Evolutionary conservation across 805 yeast species (phyloP), one percentile per base, ranked within the genome.

Genomic region (Candida dajiaensis): DNA sequence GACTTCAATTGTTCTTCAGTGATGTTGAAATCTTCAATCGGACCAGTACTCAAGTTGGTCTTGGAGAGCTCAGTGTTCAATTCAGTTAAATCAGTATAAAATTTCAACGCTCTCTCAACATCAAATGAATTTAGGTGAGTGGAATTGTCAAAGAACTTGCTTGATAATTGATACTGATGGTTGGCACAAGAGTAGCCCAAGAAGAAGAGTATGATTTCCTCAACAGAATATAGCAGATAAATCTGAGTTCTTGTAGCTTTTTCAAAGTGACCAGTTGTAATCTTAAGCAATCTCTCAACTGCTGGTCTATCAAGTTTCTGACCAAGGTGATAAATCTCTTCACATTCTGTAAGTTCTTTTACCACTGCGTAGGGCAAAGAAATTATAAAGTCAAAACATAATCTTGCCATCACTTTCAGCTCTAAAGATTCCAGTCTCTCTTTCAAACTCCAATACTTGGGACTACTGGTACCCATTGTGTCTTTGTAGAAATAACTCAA

Each of bases 381-480:
- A 1, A 57, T 19, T 31, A 46, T 49, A 21, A 59, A 49, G 40
- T 59, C 63, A 38, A 53, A 59, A 21, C 62, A 57, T 3, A 59
- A 49, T 11, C 39, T 51, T 6, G 55, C 60, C 58, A 58, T 52
- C 15, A 58, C 48, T 5, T 23, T 16, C 42, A 50, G 41, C 38
- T 59, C 63, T n/a, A 40, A 16, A 11, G 38, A 44, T 12, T 47
- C 40, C 3, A 57, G 20, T 25, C 20, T 44, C 44, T 59, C 62
- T 37, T 45, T 55, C 21, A 41, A 31, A 1, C 20, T 26, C 52
- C 57, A 59, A 10, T 25, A 40, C 31, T 52, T 42, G 3, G 39
- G 23, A 36, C 23, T 23, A 10, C 22, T 41, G 19, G 12, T 33
- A 9, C 20, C 20, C 18, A 18, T 3, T 16, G 11, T n/a, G 20